Evolutionary conservation across 257 asterid genomes (phyloP).

Genomic region (Solanum stenotomum): DNA sequence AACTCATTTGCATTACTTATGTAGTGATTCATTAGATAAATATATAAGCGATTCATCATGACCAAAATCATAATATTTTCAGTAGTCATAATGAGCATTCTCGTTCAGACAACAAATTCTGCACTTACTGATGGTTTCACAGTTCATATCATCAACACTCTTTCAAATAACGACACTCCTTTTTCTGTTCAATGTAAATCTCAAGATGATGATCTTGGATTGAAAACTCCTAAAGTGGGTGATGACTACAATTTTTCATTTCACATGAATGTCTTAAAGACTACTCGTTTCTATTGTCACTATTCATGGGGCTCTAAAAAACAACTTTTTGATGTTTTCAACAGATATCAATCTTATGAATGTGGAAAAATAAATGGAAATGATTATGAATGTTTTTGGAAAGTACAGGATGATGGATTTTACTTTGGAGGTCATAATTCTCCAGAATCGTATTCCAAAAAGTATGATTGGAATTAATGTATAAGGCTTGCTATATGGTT

Average conservation of each 20-base stretch:
- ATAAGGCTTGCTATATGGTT: neutral
- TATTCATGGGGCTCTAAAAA: neutral
- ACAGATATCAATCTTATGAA: neutral
- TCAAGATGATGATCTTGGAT: neutral
- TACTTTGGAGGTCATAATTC: neutral
- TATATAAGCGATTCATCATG: neutral
- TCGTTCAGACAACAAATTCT: neutral
- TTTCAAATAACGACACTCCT: neutral
- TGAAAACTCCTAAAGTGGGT: neutral
- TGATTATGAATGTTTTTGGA: neutral
- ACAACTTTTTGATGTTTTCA: neutral
- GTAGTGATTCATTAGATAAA: neutral
- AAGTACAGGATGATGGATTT: neutral
- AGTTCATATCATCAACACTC: neutral
- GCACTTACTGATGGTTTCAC: neutral
- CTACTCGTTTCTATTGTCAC: neutral
- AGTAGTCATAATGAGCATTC: neutral
- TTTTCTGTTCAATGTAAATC: neutral
- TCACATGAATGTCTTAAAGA: neutral
- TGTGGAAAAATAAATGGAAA: neutral
- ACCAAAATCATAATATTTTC: neutral
- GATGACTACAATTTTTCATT: neutral
- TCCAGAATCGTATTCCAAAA: neutral
- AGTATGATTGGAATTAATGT: neutral
- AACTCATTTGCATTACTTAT: neutral